Evolutionary conservation across 768 basidiomycete genomes (phyloP), one percentile per base, ranked within the genome.

Genomic region (Russula sp.): DNA sequence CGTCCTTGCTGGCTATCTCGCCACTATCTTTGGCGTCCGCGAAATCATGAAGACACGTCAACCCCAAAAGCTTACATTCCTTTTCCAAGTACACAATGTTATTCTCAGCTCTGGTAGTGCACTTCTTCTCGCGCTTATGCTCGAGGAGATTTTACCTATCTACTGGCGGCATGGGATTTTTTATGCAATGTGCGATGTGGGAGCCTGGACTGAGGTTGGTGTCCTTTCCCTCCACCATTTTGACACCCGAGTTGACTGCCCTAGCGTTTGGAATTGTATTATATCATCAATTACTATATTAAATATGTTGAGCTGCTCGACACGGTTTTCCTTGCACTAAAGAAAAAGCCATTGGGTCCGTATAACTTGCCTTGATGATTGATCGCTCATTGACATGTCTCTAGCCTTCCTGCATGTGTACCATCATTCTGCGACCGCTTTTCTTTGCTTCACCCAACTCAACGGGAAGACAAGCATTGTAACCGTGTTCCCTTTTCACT

Each of bases 251-350:
- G 44, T 20, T 53, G 20, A 59, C 18, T 61, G 18, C 47, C 22
- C 49, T 71, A 97, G 94, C 84, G 83, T 73, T 80, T 98, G 74
- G 90, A 98, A 77, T 88, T 94, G 71, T 98, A 91, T 79, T 98
- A 99, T 79, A 94, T 98, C 81, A 81, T 98, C 80, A 99, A 99
- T 80, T 99, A 98, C 78, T 94, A 88, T 77, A 92, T 97, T 84
- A 98, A 98, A 75, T 98, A 98, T 75, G 78, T 97, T 67, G 97
- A 99, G 77, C 84, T 98, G 63, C 74, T 96, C 66, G 97, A 98
- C 79, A 99, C 97, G 14, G 84, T 98, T 68, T 99, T 98, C 82
- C 85, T 99, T 68, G 91, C 91, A 10, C 78, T 98, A 70, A 99
- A 98, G 85, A 99, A 98, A 83, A 98, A 98, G 76, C 93, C 93